Conservation (phyloP, 2,329 filamentous ascomycete genomes). For the Blastomyces parvus region DNA sequence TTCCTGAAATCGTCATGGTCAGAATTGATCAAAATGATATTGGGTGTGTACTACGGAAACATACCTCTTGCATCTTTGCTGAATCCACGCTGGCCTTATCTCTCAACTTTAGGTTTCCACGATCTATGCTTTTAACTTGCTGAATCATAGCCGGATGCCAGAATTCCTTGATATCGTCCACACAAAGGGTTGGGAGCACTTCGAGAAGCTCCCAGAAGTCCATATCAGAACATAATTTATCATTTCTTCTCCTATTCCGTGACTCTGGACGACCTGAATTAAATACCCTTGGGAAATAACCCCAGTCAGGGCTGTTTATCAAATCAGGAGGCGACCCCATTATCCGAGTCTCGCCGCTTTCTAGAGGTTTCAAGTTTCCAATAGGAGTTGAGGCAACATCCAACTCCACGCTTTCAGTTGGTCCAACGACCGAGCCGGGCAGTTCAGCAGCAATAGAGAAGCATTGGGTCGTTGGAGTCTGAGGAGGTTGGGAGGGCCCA, state of each 20-base stretch:
- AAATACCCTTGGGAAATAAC: background rate
- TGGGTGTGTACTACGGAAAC: background rate
- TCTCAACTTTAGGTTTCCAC: background rate
- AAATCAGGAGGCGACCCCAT: conserved; percentile 9
- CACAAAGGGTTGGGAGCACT: conserved; percentile 12
- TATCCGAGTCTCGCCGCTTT: background rate
- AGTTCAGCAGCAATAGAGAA: conserved; percentile 12
- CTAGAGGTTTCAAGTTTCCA: conserved; percentile 6
- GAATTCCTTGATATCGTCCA: conserved; percentile 12
- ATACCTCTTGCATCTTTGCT: background rate
- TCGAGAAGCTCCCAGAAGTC: conserved; percentile 14
- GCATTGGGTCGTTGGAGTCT: conserved; percentile 6
- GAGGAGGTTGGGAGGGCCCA: background rate
- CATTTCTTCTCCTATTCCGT: conserved; percentile 8
- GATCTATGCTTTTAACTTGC: background rate
- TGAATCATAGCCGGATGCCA: conserved; percentile 13
- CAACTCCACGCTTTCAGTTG: conserved; percentile 10
- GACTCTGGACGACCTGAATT: background rate
- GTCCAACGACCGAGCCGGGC: conserved; percentile 6
- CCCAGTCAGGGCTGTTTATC: conserved; percentile 1
- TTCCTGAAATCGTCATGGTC: conserved; percentile 4
- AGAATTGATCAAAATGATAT: background rate
- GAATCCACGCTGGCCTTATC: background rate
- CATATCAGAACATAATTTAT: conserved; percentile 10
- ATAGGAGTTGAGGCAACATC: conserved; percentile 9